Percentiles rank a stretch among this genome's conserved stretches.
These are phyloP conservation scores for Colletotrichum falcatum DNA, from an alignment of 2,329 filamentous ascomycete species.

Conservation along the genomic window DNA sequence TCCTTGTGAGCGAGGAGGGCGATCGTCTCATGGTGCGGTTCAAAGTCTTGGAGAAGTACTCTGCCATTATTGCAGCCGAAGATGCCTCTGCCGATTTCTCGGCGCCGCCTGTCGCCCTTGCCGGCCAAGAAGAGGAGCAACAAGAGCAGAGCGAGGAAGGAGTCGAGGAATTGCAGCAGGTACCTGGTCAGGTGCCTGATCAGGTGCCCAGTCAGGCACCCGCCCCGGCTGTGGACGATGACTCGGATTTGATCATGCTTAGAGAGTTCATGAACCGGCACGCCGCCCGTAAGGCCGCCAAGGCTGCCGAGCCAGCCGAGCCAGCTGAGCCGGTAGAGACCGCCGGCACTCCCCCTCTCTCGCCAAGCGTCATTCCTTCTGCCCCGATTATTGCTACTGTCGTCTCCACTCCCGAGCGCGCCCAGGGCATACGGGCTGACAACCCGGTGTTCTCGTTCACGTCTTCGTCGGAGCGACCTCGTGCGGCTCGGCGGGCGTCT, in stretches of 20 bases:
- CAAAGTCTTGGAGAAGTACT: slow-evolving; percentile 35
- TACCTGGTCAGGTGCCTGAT: background rate
- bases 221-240: slow-evolving; percentile 3
- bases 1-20: slow-evolving; percentile 13
- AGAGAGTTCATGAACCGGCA: slow-evolving; percentile 31
- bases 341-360: background rate
- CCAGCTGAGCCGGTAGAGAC: slow-evolving; percentile 10
- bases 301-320: slow-evolving; percentile 46
- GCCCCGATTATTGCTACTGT: slow-evolving; percentile 12
- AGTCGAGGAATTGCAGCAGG: background rate
- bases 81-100: background rate
- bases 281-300: slow-evolving; percentile 49
- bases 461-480: slow-evolving; percentile 14
- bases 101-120: background rate
- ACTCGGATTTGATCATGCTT: slow-evolving; percentile 26
- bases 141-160: background rate
- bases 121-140: background rate
- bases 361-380: background rate
- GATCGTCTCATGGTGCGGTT: slow-evolving; percentile 38
- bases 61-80: background rate
- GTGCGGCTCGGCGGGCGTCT: background rate
- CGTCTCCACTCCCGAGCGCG: slow-evolving; percentile 27
- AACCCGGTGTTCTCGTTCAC: slow-evolving; percentile 10
- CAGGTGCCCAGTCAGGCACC: too few species aligned
- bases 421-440: slow-evolving; percentile 23